These are phyloP conservation scores for Fusarium sp. DNA, from an alignment of 2,329 filamentous ascomycete species.

Conservation along the genomic window DNA sequence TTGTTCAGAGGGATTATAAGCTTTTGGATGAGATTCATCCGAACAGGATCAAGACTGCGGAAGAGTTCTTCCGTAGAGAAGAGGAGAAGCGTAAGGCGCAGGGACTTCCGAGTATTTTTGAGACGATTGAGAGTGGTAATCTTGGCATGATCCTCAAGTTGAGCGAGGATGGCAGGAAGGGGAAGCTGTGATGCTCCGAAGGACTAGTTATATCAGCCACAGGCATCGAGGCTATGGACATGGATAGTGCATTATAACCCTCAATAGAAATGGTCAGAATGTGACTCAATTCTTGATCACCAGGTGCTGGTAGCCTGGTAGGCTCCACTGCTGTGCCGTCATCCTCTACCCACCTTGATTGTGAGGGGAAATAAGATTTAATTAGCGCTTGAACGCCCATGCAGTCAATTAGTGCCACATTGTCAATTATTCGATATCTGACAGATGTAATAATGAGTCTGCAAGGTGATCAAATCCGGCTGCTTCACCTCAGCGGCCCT, in stretches of 20 bases:
- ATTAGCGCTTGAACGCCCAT: accelerated
- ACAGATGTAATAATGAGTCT: not conserved
- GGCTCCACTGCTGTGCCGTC: too few species aligned
- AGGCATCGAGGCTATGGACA: too few species aligned
- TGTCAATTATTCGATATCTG: accelerated
- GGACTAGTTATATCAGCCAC: too few species aligned
- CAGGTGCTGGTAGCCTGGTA: accelerated
- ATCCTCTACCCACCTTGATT: accelerated
- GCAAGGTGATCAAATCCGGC: not conserved
- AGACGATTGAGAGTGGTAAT: accelerated
- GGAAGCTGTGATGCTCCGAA: accelerated
- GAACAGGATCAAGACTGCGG: not conserved
- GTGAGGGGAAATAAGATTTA: not conserved
- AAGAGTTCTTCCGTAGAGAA: slow-evolving; percentile 5
- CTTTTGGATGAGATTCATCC: slow-evolving; percentile 26
- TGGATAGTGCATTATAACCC: accelerated
- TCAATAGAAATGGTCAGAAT: not conserved
- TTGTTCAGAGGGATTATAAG: slow-evolving; percentile 11
- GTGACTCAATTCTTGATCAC: not conserved
- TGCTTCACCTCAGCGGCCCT: not conserved
- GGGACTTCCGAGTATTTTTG: not conserved
- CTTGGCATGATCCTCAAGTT: not conserved
- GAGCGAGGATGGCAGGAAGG: not conserved
- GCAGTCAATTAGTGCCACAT: accelerated
- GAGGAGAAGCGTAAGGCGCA: not conserved